phyloP scores from a whole-genome alignment of 1,284 basidiomycete genomes.

The Austropuccinia psidii region DNA sequence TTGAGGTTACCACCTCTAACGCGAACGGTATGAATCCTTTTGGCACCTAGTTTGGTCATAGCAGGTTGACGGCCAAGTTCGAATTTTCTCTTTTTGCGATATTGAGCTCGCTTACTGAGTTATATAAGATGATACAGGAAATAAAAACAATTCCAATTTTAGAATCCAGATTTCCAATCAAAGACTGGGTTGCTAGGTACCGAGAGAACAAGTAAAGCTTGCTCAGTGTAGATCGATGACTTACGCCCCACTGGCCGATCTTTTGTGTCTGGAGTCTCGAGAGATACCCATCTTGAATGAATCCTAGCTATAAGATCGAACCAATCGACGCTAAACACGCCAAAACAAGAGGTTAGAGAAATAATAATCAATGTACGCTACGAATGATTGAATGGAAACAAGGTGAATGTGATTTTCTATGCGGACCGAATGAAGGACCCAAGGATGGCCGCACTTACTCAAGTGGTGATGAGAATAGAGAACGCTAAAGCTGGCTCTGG shows the following conservation, averaged over 20 bases:
- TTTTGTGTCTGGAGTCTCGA: slow-evolving; percentile 88
- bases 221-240: slow-evolving; percentile 16
- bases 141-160: background rate
- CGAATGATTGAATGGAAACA: too few relatives aligned
- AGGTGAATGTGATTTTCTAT: background rate
- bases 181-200: background rate
- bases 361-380: background rate
- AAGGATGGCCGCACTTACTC: background rate
- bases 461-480: background rate
- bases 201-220: background rate
- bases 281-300: slow-evolving; percentile 56
- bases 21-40: slow-evolving; percentile 86
- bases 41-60: slow-evolving; percentile 84
- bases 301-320: too few relatives aligned
- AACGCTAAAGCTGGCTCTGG: too few relatives aligned
- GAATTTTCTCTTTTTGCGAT: slow-evolving; percentile 99
- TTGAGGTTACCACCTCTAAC: slow-evolving; percentile 88
- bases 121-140: background rate
- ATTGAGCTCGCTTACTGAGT: slow-evolving; percentile 76
- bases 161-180: background rate
- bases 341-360: background rate
- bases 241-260: slow-evolving; percentile 62
- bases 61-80: slow-evolving; percentile 94
- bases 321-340: too few relatives aligned
- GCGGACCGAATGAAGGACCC: background rate